phyloP scores from a whole-genome alignment of 768 basidiomycete species.

The Astraeus odoratus region DNA sequence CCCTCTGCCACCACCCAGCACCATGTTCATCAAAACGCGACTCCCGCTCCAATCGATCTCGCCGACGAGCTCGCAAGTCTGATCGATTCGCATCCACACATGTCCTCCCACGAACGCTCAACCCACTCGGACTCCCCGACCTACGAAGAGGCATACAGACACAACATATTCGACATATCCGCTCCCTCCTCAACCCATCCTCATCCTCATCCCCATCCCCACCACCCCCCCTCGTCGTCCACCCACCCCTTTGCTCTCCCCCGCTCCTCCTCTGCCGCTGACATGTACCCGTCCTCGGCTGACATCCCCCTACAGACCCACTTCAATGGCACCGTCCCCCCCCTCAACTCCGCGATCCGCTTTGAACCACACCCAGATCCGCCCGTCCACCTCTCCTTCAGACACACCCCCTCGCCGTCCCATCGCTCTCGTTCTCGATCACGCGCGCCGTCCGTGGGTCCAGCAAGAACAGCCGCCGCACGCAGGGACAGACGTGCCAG shows the following conservation, averaged over 20 bases:
- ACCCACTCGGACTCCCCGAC: slow-evolving; percentile 36
- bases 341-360: slow-evolving; percentile 45
- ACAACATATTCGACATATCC: slow-evolving; percentile 61
- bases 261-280: slow-evolving; percentile 12
- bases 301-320: slow-evolving; percentile 24
- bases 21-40: slow-evolving; percentile 9
- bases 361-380: slow-evolving; percentile 41
- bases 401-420: slow-evolving; percentile 23
- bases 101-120: slow-evolving; percentile 35
- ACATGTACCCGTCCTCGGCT: slow-evolving; percentile 20
- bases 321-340: slow-evolving; percentile 46
- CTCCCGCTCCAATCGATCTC: slow-evolving; percentile 41
- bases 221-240: slow-evolving; percentile 5
- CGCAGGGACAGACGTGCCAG: slow-evolving; percentile 51
- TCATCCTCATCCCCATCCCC: slow-evolving; percentile 21
- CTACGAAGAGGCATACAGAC: slow-evolving; percentile 38
- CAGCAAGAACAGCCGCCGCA: slow-evolving; percentile 44
- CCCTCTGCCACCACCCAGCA: slow-evolving; percentile 19
- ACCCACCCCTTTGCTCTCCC: slow-evolving; percentile 2
- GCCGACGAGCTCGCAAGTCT: slow-evolving; percentile 62
- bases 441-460: slow-evolving; percentile 35
- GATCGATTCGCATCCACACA: slow-evolving; percentile 34
- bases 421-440: slow-evolving; percentile 43
- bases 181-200: slow-evolving; percentile 34
- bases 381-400: slow-evolving; percentile 16